phyloP scores from a whole-genome alignment of 768 basidiomycete genomes.

The Rickenella mellea region DNA sequence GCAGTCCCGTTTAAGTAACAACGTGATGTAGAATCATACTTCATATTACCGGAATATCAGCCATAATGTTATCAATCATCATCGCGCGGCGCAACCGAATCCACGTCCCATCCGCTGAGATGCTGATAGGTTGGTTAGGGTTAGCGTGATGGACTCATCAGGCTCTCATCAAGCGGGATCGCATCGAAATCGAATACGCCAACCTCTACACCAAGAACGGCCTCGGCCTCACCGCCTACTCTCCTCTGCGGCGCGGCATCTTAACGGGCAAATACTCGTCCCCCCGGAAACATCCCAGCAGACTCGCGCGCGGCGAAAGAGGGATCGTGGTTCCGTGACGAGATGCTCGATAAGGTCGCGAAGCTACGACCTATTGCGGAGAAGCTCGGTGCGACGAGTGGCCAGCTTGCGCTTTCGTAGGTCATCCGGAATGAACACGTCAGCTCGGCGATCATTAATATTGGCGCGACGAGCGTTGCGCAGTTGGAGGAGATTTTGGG shows the following conservation, averaged over 20 bases:
- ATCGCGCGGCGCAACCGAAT: too few relatives aligned
- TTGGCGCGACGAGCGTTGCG: conserved; percentile 6
- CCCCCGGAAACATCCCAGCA: conserved; percentile 7
- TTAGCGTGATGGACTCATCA: too few relatives aligned
- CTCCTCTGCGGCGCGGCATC: conserved; percentile 62
- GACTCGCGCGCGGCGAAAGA: conserved; percentile 8
- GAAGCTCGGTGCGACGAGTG: conserved; percentile 6
- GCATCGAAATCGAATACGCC: conserved; percentile 75
- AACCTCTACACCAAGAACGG: conserved; percentile 59
- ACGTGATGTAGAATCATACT: too few relatives aligned
- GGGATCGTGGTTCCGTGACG: conserved; percentile 7
- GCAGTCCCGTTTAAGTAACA: too few relatives aligned
- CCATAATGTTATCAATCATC: too few relatives aligned
- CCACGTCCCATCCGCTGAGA: too few relatives aligned
- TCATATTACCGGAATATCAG: too few relatives aligned
- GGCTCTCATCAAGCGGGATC: too few relatives aligned
- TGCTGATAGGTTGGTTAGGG: too few relatives aligned
- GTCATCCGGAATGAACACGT: conserved; percentile 6
- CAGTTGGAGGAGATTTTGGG: conserved; percentile 9
- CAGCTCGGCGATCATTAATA: conserved; percentile 8
- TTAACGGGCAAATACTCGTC: conserved; percentile 63
- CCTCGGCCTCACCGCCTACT: conserved; percentile 64
- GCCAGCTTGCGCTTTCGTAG: conserved; percentile 10
- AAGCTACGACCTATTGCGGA: conserved; percentile 7
- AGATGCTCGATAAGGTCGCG: conserved; percentile 6